Evolutionary conservation across 2,329 filamentous ascomycete genomes (phyloP).

Genomic region (Pezicula carpinea): DNA sequence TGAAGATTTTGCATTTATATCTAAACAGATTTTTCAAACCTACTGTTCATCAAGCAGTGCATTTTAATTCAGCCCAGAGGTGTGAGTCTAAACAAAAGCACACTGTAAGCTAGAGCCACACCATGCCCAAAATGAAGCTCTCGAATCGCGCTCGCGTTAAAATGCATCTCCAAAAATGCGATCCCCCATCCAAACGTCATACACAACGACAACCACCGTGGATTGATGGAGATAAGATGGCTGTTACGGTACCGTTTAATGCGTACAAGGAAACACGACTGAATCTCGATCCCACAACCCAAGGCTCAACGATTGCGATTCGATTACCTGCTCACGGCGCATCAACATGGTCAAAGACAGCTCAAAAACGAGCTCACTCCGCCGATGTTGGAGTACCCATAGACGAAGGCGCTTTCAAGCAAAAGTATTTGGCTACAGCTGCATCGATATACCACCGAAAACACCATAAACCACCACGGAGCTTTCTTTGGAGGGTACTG

Average conservation of each 20-base stretch:
- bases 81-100: neutral
- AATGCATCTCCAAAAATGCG: conserved; percentile 20
- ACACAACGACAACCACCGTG: conserved; percentile 9
- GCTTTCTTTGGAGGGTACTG: conserved; percentile 86
- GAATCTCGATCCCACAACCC: conserved; percentile 70
- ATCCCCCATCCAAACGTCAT: conserved; percentile 8
- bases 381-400: conserved; percentile 42
- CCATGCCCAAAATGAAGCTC: neutral
- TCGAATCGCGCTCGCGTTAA: conserved; percentile 11
- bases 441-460: conserved; percentile 82
- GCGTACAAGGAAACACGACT: conserved; percentile 85
- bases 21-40: neutral
- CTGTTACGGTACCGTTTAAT: conserved; percentile 55
- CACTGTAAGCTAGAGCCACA: neutral
- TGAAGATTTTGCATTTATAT: neutral
- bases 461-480: conserved; percentile 70
- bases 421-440: conserved; percentile 68
- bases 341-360: conserved; percentile 26
- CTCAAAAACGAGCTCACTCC: conserved; percentile 36
- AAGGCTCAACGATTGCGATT: conserved; percentile 66
- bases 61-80: neutral
- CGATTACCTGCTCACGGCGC: conserved; percentile 54
- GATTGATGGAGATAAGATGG: conserved; percentile 65
- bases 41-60: neutral
- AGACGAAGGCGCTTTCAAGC: conserved; percentile 70